Evolutionary conservation across 148 eudicot genomes (phyloP).

Genomic region (Nyssa sinensis): DNA sequence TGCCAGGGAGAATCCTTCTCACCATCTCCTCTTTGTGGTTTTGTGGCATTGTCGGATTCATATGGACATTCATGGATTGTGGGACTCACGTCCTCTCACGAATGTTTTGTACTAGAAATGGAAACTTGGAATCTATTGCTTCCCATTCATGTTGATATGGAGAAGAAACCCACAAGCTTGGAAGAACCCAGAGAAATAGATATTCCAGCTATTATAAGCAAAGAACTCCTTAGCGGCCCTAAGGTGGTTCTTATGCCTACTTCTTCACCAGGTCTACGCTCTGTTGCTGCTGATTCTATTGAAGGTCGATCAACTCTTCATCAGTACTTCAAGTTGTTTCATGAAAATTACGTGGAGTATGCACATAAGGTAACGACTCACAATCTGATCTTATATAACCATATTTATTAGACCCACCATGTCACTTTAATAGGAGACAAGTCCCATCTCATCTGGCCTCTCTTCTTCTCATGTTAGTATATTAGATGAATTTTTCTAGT

Average conservation of each 20-base stretch:
- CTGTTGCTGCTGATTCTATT: conserved; percentile 80
- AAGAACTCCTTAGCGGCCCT: conserved; percentile 86
- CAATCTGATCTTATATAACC: not conserved
- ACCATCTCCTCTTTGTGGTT: conserved; percentile 57
- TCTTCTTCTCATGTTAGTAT: not conserved
- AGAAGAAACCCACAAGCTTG: conserved; percentile 24
- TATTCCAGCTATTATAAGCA: conserved; percentile 64
- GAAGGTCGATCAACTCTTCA: conserved; percentile 90
- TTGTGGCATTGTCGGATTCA: conserved; percentile 77
- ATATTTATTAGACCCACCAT: not conserved
- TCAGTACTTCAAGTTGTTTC: conserved; percentile 87
- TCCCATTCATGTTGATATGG: conserved; percentile 46
- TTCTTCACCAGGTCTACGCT: conserved; percentile 51
- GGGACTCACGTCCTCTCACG: conserved; percentile 61
- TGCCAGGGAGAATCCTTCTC: conserved; percentile 47
- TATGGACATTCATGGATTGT: conserved; percentile 91
- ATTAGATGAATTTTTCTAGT: not conserved
- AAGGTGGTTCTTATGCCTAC: conserved; percentile 70
- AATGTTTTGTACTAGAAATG: conserved; percentile 84
- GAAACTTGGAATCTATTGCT: conserved; percentile 67
- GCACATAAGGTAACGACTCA: conserved; percentile 53
- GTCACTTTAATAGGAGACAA: not conserved
- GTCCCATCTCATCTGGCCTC: not conserved
- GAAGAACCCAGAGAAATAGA: conserved; percentile 43
- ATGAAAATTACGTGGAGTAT: conserved; percentile 93